A percentile compares a stretch with the other conserved stretches of the same genome.
Evolutionary conservation across 805 yeast species (phyloP).

Genomic region (Metschnikowia orientalis): DNA sequence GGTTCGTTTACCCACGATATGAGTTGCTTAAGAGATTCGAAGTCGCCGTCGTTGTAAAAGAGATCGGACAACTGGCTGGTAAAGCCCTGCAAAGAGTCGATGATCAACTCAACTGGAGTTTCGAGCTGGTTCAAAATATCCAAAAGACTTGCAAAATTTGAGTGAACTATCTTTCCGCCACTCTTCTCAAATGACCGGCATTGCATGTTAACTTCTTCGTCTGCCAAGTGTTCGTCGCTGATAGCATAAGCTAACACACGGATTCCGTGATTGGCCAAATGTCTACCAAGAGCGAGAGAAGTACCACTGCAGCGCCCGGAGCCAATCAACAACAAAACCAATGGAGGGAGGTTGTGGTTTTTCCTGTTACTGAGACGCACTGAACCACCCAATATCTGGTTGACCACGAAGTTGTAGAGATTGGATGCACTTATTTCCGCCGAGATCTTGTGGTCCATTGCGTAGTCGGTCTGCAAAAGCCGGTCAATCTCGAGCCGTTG

Average conservation of each 20-base stretch:
- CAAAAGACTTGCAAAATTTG: slow-evolving; percentile 35
- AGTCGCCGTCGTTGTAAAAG: slow-evolving; percentile 34
- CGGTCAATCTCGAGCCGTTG: slow-evolving; percentile 76
- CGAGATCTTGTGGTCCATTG: slow-evolving; percentile 43
- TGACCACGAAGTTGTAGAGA: slow-evolving; percentile 53
- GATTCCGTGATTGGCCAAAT: slow-evolving; percentile 67
- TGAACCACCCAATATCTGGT: slow-evolving; percentile 61
- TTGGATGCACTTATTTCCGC: slow-evolving; percentile 69
- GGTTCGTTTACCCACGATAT: slow-evolving; percentile 65
- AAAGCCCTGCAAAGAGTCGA: slow-evolving; percentile 84
- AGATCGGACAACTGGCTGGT: slow-evolving; percentile 65
- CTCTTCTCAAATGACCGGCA: slow-evolving; percentile 49
- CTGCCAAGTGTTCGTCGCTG: slow-evolving; percentile 32
- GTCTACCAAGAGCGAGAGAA: slow-evolving; percentile 76
- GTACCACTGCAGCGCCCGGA: slow-evolving; percentile 70
- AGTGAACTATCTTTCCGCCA: slow-evolving; percentile 61
- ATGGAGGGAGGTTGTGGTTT: slow-evolving; percentile 77
- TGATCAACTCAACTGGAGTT: slow-evolving; percentile 71
- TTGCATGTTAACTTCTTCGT: slow-evolving; percentile 46
- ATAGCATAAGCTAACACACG: slow-evolving; percentile 54
- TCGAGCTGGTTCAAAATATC: slow-evolving; percentile 45
- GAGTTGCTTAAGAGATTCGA: slow-evolving; percentile 38
- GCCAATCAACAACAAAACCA: slow-evolving; percentile 68
- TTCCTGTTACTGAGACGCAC: slow-evolving; percentile 52
- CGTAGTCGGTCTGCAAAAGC: slow-evolving; percentile 45